These are phyloP conservation scores for Pinus albicaulis DNA, from an alignment of 75 land plant species.

Conservation along the genomic window DNA sequence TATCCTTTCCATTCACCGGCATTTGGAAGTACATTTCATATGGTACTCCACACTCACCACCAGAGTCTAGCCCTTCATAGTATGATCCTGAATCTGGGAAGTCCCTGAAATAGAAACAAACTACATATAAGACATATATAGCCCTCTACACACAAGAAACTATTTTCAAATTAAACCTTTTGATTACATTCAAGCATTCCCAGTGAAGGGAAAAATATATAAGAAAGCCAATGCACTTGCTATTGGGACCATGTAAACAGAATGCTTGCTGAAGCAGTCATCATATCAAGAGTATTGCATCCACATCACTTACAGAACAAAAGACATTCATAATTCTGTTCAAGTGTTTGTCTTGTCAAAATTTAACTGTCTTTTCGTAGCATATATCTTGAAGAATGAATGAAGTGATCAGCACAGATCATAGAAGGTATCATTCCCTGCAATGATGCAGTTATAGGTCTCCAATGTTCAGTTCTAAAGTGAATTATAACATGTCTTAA, in stretches of 20 bases:
- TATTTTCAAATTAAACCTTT: background rate
- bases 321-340: background rate
- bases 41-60: slow-evolving; percentile 57
- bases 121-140: background rate
- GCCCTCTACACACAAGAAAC: background rate
- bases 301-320: background rate
- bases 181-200: background rate
- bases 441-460: background rate
- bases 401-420: background rate
- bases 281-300: background rate
- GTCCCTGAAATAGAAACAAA: slow-evolving; percentile 23
- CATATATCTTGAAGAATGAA: background rate
- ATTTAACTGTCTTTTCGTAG: background rate
- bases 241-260: background rate
- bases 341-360: background rate
- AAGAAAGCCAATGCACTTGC: background rate
- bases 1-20: slow-evolving; percentile 36
- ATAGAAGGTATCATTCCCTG: background rate
- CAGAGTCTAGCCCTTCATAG: slow-evolving; percentile 34
- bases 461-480: no score
- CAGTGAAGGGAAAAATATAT: background rate
- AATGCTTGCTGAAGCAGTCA: background rate
- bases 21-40: slow-evolving; percentile 45
- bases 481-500: background rate
- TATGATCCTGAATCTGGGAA: slow-evolving; percentile 41